Evolutionary conservation across 192 early-diverging fungal species (phyloP).

Genomic region (Coemansia sp.): DNA sequence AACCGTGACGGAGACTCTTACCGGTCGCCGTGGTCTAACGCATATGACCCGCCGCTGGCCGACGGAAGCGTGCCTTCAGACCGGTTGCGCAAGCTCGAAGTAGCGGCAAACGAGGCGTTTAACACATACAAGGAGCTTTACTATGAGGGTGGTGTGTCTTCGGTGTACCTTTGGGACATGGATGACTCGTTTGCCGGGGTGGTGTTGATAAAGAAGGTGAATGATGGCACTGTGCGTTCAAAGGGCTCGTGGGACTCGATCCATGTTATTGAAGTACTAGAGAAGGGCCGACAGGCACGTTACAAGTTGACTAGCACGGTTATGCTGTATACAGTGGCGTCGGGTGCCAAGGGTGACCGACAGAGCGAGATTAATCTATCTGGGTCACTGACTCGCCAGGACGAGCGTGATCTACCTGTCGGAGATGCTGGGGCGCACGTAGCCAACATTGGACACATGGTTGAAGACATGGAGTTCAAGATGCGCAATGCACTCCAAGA

Average conservation of each 20-base stretch:
- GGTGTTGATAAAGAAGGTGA: conserved; percentile 95
- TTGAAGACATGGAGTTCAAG: conserved; percentile 98
- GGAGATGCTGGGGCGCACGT: conserved; percentile 79
- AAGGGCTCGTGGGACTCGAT: conserved; percentile 98
- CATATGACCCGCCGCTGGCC: conserved; percentile 81
- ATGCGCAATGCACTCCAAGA: conserved; percentile 92
- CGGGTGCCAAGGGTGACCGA: conserved; percentile 51
- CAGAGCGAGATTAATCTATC: conserved; percentile 74
- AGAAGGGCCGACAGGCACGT: conserved; percentile 79
- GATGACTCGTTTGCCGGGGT: conserved; percentile 88
- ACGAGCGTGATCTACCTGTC: conserved; percentile 77
- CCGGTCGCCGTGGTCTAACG: conserved; percentile 95
- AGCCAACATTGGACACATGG: conserved; percentile 91
- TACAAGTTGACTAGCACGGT: conserved; percentile 97
- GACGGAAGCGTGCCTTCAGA: conserved; percentile 79
- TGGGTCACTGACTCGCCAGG: conserved; percentile 91
- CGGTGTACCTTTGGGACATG: conserved; percentile 94
- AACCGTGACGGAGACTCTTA: conserved; percentile 96
- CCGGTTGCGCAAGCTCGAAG: conserved; percentile 83
- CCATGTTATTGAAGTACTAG: conserved; percentile 90
- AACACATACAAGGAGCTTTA: conserved; percentile 93
- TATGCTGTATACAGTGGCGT: conserved; percentile 87
- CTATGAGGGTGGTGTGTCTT: conserved; percentile 90
- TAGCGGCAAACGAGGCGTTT: conserved; percentile 93
- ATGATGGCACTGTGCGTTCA: conserved; percentile 63